Evolutionary conservation across 139 green algal genomes (phyloP), one percentile per base, ranked within the genome.

Genomic region (Chlorella sp.): DNA sequence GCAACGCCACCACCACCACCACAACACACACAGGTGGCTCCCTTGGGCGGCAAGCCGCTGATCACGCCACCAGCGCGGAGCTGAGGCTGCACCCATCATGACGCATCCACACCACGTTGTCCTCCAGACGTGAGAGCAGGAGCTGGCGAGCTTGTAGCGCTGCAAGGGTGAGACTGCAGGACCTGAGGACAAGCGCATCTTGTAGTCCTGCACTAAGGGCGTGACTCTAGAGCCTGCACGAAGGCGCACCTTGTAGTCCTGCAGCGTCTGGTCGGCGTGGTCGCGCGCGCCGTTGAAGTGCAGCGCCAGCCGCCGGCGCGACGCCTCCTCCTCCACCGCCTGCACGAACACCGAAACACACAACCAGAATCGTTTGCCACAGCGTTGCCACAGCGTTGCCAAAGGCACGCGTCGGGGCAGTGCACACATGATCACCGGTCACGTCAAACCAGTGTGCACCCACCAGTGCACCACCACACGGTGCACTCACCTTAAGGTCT

Each of bases 251-350:
- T 91, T 93, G 91, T 97, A 98, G 61, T 94, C 88, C 70, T 93
- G 88, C 55, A 95, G 85, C 22, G 49, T 73, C 5, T 71, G 17
- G 82, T 97, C 89, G 32, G 92, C 84, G 79, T 99, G 95, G 83
- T 99, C 95, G n/a, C 74, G 75, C 4, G 88, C 86, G 17, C 93
- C 93, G 65, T 93, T 83, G 82, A 99, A 98, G 23, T 83, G 72
- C 62, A 99, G 74, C 35, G 71, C 36, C 49, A 98, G 87, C 22
- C 74, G 29, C 4, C 77, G 71, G 26, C 76, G 35, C 20, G 72
- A 27, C 1, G 91, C 84, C 61, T 77, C 77, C 32, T 82, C 74
- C 71, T 90, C 78, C 27, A 97, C 83, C 1, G 79, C 76, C 73
- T 77, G 77, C 17, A 17, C 42, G 10, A 55, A 55, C 42, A 26